These are phyloP conservation scores for Solanum appendiculatum DNA, from an alignment of 257 asterid species.

Conservation along the genomic window DNA sequence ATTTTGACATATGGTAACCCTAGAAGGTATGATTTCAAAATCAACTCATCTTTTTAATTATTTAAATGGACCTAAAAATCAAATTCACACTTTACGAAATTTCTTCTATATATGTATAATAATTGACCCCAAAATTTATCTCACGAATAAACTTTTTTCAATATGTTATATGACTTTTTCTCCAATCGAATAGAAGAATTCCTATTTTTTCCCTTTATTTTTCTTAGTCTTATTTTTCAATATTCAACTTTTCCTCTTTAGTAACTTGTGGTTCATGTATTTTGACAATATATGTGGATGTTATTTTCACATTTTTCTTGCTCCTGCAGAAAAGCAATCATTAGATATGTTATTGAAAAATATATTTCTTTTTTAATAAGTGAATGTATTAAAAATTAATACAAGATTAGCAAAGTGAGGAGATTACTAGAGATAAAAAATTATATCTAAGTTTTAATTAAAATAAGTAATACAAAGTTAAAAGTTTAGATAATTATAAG, in stretches of 20 bases:
- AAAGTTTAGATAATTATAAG: neutral
- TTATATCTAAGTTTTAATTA: neutral
- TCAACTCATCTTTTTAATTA: too few relatives aligned
- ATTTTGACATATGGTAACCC: too few relatives aligned
- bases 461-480: neutral
- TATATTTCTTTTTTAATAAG: neutral
- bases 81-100: too few relatives aligned
- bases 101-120: too few relatives aligned
- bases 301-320: neutral
- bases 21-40: too few relatives aligned
- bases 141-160: neutral
- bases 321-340: neutral
- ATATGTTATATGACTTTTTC: neutral
- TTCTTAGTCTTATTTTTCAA: neutral
- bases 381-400: neutral
- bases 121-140: neutral
- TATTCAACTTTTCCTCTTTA: neutral
- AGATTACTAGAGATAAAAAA: neutral
- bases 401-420: neutral
- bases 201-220: neutral
- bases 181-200: neutral
- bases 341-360: neutral
- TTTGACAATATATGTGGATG: neutral
- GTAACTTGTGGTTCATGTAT: neutral
- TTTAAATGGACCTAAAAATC: neutral